Evolutionary conservation across 495 filamentous ascomycete species (phyloP).

Genomic region (Darksidea phi): DNA sequence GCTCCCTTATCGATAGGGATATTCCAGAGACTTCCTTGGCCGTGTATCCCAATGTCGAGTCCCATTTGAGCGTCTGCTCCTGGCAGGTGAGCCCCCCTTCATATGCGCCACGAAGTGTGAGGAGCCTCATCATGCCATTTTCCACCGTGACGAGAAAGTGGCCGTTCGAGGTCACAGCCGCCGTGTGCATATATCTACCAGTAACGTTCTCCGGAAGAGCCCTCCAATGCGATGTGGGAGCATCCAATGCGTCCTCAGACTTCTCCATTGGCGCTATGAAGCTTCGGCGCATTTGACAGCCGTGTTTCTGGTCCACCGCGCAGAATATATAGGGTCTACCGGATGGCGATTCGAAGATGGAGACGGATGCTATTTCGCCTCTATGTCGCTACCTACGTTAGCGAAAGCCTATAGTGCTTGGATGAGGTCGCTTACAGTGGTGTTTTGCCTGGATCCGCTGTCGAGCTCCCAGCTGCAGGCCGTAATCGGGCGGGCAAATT

Average conservation of each 20-base stretch:
- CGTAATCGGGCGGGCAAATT: background rate
- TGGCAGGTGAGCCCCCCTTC: background rate
- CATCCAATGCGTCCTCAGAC: background rate
- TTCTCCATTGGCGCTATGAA: slow-evolving; percentile 2
- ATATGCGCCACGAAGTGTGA: background rate
- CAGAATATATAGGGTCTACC: slow-evolving; percentile 14
- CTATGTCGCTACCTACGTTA: background rate
- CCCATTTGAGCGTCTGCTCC: background rate
- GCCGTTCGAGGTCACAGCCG: background rate
- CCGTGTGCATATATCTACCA: background rate
- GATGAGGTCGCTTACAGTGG: slow-evolving; percentile 3
- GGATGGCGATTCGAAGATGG: slow-evolving; percentile 1
- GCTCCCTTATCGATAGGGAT: background rate
- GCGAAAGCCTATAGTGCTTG: background rate
- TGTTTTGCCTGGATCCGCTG: background rate
- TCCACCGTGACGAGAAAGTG: background rate
- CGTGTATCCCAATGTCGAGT: background rate
- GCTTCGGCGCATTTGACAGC: slow-evolving; percentile 1
- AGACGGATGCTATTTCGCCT: slow-evolving; percentile 6
- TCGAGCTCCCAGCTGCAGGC: slow-evolving; percentile 3
- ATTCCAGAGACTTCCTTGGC: background rate
- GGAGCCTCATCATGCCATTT: background rate
- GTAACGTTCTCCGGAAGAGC: background rate
- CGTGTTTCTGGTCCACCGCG: slow-evolving; percentile 5
- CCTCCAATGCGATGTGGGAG: background rate